These are phyloP conservation scores for Ceratobasidium sp. DNA, from an alignment of 1,284 basidiomycete genomes.

Conservation along the genomic window DNA sequence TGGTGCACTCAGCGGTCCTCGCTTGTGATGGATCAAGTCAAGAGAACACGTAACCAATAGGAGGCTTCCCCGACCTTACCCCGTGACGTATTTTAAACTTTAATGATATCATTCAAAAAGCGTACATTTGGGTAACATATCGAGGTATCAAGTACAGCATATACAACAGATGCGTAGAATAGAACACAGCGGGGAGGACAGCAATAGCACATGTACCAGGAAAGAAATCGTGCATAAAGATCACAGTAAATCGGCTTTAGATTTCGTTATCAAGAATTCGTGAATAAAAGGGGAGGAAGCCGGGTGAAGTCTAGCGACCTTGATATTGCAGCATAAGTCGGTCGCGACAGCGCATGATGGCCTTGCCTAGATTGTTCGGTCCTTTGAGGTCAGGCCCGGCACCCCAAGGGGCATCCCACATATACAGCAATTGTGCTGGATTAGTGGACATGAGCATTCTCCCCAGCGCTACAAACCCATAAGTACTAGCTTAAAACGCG, in stretches of 20 bases:
- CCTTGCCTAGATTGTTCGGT: slow-evolving; percentile 67
- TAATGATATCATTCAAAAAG: neutral
- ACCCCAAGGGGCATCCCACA: slow-evolving; percentile 66
- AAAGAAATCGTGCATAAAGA: slow-evolving; percentile 35
- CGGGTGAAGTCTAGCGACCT: neutral
- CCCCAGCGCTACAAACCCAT: slow-evolving; percentile 38
- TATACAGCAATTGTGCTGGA: slow-evolving; percentile 45
- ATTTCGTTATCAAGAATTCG: slow-evolving; percentile 26
- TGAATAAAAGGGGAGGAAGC: slow-evolving; percentile 15
- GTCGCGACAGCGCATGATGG: slow-evolving; percentile 64
- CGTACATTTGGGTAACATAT: slow-evolving; percentile 25
- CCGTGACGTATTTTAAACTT: neutral
- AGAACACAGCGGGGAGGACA: slow-evolving; percentile 13
- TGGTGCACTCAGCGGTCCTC: too few relatives aligned
- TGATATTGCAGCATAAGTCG: slow-evolving; percentile 43
- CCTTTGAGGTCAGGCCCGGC: slow-evolving; percentile 63
- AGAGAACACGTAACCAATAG: neutral
- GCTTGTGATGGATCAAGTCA: neutral
- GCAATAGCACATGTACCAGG: slow-evolving; percentile 27
- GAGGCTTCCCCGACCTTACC: neutral
- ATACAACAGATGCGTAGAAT: slow-evolving; percentile 39
- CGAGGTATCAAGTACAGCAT: slow-evolving; percentile 38
- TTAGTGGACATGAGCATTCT: slow-evolving; percentile 45
- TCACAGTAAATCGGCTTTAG: slow-evolving; percentile 30
- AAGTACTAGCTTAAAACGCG: neutral